A percentile compares a stretch with the other conserved stretches of the same genome.
These are phyloP conservation scores for Chrysosporium keratinophilum DNA, from an alignment of 2,329 filamentous ascomycete genomes.

Conservation along the genomic window DNA sequence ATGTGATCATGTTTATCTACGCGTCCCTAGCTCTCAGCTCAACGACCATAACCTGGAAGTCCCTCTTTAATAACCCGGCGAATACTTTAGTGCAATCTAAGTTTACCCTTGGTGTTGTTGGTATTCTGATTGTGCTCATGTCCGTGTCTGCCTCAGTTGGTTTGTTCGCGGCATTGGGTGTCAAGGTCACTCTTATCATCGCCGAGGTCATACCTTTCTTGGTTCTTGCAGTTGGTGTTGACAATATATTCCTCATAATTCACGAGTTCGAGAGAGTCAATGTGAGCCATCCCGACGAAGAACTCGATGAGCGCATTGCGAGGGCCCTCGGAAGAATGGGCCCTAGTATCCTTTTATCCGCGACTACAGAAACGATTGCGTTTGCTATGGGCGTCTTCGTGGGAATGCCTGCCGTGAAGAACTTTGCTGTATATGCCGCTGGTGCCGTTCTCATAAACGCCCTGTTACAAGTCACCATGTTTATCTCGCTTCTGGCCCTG, in stretches of 20 bases:
- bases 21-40: slow-evolving; percentile 87
- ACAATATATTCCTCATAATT: slow-evolving; percentile 98
- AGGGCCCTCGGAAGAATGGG: slow-evolving; percentile 91
- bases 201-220: slow-evolving; percentile 98
- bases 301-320: slow-evolving; percentile 75
- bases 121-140: slow-evolving; percentile 93
- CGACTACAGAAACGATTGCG: slow-evolving; percentile 85
- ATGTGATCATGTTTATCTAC: slow-evolving; percentile 97
- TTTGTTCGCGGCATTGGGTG: slow-evolving; percentile 78
- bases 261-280: slow-evolving; percentile 97
- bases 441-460: slow-evolving; percentile 97
- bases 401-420: slow-evolving; percentile 94
- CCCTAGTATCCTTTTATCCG: slow-evolving; percentile 88
- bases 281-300: slow-evolving; percentile 75
- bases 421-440: slow-evolving; percentile 93
- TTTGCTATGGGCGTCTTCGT: slow-evolving; percentile 90
- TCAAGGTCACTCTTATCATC: slow-evolving; percentile 95
- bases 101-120: slow-evolving; percentile 86
- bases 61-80: slow-evolving; percentile 70
- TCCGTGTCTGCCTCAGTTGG: slow-evolving; percentile 93
- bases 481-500: slow-evolving; percentile 78
- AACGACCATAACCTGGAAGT: slow-evolving; percentile 65
- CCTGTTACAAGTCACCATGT: slow-evolving; percentile 93
- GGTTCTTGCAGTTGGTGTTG: slow-evolving; percentile 88
- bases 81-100: slow-evolving; percentile 89